Evolutionary conservation across 306 rosid species (phyloP).

Genomic region (Ormosia semicastrata): DNA sequence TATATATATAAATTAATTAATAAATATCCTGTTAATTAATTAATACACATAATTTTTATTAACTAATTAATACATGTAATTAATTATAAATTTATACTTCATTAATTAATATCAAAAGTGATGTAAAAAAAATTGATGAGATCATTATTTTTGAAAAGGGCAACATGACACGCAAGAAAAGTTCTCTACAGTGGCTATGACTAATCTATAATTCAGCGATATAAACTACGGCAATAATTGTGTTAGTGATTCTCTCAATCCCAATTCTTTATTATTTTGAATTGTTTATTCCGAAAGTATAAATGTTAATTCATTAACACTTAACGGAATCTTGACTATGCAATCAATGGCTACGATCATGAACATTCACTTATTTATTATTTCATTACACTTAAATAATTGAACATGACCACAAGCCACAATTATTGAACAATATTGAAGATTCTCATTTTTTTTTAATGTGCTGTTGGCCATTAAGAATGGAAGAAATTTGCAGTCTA

Average conservation of each 20-base stretch:
- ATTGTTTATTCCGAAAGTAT: not conserved
- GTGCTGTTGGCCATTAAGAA: not conserved
- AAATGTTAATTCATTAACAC: not conserved
- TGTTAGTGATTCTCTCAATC: not conserved
- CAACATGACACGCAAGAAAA: not conserved
- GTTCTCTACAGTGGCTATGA: not conserved
- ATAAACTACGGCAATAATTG: not conserved
- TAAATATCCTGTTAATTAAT: too few relatives aligned
- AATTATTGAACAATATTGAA: not conserved
- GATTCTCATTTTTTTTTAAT: too few relatives aligned
- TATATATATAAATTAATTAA: too few relatives aligned
- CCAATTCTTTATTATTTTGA: not conserved
- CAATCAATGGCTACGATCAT: not conserved
- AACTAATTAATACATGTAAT: too few relatives aligned
- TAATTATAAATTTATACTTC: too few relatives aligned
- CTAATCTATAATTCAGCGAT: not conserved
- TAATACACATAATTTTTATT: too few relatives aligned
- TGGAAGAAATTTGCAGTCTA: not conserved
- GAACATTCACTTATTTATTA: not conserved
- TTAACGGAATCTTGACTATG: not conserved
- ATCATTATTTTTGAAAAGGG: too few relatives aligned
- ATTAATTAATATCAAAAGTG: too few relatives aligned
- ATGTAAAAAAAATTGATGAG: too few relatives aligned
- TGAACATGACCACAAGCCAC: not conserved
- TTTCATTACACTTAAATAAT: not conserved